Base-by-base conservation (phyloP, 495 filamentous ascomycete genomes). In the Xylaria grammica region DNA sequence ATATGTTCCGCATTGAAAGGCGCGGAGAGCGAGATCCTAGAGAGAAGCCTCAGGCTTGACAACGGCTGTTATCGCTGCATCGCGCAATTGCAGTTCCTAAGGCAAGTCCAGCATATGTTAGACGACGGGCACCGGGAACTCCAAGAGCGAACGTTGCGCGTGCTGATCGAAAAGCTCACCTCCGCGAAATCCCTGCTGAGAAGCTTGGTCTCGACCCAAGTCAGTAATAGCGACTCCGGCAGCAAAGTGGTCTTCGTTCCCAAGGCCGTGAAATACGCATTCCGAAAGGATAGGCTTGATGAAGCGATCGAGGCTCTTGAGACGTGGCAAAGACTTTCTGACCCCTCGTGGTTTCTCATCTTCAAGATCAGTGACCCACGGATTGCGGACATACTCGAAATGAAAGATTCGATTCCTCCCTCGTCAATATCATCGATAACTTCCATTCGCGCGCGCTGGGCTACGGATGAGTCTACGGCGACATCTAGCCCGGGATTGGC, bases 331-430 rank as follows among this genome's bases (percentile, higher is more conserved):
- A 44, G 54, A 0, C 68, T 65, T 20, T 71, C 71, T 22, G 72
- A 79, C 34, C 76, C 71, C 7, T 61, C 73, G 4, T 84, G 79
- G 78, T 77, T 78, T 30, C 66, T 83, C 15, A 67, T 83, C 36
- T 66, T 75, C 44, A 69, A 65, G 30, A 78, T 77, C 20, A 58
- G 62, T 7, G 68, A 68, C 50, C 55, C 48, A 27, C 53, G 17
- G 13, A 17, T 55, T 20, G 29, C 6, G 4, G 29, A 34, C 32
- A 17, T 29, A 2, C 17, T 30, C 52, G 29, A n/a, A n/a, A n/a
- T n/a, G n/a, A n/a, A n/a, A n/a, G n/a, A n/a, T n/a, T n/a, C n/a
- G n/a, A n/a, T n/a, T n/a, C n/a, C n/a, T n/a, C n/a, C n/a, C n/a
- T n/a, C n/a, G n/a, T n/a, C n/a, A n/a, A 32, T 3, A 4, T 53